These are phyloP conservation scores for Papiliotrema nemorosa DNA, from an alignment of 1,284 basidiomycete genomes.

Conservation along the genomic window DNA sequence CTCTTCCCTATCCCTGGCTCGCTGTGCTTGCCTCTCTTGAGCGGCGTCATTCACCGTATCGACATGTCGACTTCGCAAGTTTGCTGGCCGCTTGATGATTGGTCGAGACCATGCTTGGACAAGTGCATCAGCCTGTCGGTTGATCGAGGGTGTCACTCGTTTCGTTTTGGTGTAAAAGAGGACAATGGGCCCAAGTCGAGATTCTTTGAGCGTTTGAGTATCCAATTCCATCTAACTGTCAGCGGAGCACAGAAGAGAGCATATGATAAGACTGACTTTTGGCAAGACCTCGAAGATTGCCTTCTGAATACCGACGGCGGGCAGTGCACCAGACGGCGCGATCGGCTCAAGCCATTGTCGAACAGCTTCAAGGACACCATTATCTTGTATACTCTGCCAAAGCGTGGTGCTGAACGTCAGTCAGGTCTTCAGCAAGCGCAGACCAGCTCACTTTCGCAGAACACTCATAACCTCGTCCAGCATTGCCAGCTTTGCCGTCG, in stretches of 20 bases:
- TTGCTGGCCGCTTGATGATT: slow-evolving; percentile 85
- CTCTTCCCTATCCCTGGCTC: not conserved
- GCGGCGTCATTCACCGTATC: slow-evolving; percentile 22
- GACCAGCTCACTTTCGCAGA: slow-evolving; percentile 74
- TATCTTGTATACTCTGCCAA: slow-evolving; percentile 90
- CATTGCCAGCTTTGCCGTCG: slow-evolving; percentile 77
- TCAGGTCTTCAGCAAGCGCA: not conserved
- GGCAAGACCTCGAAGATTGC: slow-evolving; percentile 81
- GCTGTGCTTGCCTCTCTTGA: slow-evolving; percentile 12
- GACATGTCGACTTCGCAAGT: slow-evolving; percentile 57
- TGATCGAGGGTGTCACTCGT: slow-evolving; percentile 76
- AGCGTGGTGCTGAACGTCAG: slow-evolving; percentile 62
- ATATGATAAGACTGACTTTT: slow-evolving; percentile 50
- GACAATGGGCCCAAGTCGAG: slow-evolving; percentile 83
- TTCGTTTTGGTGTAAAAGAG: slow-evolving; percentile 90
- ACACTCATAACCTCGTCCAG: slow-evolving; percentile 87
- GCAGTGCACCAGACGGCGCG: slow-evolving; percentile 76
- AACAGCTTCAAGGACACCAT: slow-evolving; percentile 87
- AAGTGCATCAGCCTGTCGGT: slow-evolving; percentile 76
- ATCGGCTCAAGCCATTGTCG: slow-evolving; percentile 91
- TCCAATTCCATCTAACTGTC: slow-evolving; percentile 76
- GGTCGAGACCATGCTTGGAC: slow-evolving; percentile 88
- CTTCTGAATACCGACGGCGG: slow-evolving; percentile 91
- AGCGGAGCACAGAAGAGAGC: slow-evolving; percentile 5
- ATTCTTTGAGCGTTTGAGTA: slow-evolving; percentile 84